phyloP scores from a whole-genome alignment of 441 rosid genomes.

The Brassica hybrid region DNA sequence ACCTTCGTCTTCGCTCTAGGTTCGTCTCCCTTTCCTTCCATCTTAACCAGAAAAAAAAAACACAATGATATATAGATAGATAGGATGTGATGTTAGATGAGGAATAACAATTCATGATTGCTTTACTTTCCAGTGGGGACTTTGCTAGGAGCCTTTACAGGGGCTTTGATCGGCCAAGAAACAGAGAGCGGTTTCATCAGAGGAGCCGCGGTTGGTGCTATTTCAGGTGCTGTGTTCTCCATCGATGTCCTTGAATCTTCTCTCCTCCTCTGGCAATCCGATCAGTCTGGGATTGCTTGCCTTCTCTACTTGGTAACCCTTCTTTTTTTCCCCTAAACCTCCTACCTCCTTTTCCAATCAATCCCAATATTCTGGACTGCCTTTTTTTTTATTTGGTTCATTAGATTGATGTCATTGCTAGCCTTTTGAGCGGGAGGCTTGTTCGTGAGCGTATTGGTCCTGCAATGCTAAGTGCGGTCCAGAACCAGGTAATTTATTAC shows the following conservation, averaged over 20 bases:
- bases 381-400: not conserved
- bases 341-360: not conserved
- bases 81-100: conserved; percentile 5
- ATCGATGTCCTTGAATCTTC: conserved; percentile 97
- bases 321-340: not conserved
- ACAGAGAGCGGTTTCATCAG: conserved; percentile 96
- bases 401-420: conserved; percentile 92
- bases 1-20: conserved; percentile 97
- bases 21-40: conserved; percentile 15
- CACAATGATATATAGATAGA: not conserved
- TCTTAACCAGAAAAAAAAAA: not conserved
- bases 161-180: conserved; percentile 98
- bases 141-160: conserved; percentile 92
- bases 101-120: not conserved
- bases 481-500: conserved; percentile 62
- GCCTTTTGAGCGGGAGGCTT: conserved; percentile 97
- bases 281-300: conserved; percentile 86
- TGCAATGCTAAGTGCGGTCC: conserved; percentile 97
- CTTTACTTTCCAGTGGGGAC: conserved; percentile 70
- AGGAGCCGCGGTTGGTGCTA: conserved; percentile 97
- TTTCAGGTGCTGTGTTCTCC: conserved; percentile 99
- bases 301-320: conserved; percentile 81
- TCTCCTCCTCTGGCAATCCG: conserved; percentile 90
- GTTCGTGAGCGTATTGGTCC: conserved; percentile 97
- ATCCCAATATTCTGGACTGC: not conserved